Evolutionary conservation across 176 grass and related monocot species (phyloP).

Genomic region (Hyparrhenia diplandra): DNA sequence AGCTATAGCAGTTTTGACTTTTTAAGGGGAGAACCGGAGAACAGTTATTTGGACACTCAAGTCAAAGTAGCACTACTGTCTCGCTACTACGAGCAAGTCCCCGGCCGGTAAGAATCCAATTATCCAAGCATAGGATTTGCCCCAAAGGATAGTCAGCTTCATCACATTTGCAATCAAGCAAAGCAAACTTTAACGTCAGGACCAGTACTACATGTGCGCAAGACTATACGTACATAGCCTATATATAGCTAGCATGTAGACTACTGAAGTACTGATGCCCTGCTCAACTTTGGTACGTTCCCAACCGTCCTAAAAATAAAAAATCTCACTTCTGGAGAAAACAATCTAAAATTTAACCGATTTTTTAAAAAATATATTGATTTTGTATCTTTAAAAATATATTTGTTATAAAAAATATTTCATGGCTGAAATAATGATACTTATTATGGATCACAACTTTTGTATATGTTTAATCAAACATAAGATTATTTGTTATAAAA

Average conservation of each 20-base stretch:
- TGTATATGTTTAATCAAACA: not conserved
- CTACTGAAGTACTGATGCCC: not conserved
- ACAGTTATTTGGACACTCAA: not conserved
- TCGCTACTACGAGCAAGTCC: too few species aligned
- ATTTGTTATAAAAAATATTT: not conserved
- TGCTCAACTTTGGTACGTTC: not conserved
- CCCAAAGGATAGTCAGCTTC: not conserved
- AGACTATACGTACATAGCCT: not conserved
- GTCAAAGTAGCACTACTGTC: not conserved
- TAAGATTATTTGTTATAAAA: not conserved
- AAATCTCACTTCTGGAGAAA: not conserved
- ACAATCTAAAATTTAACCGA: not conserved
- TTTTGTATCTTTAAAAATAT: not conserved
- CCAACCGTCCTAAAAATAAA: not conserved
- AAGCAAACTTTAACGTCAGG: not conserved
- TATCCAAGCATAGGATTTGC: constrained; percentile 12
- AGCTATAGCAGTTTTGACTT: not conserved
- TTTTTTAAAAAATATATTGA: not conserved
- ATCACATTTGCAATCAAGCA: not conserved
- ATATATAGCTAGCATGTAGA: not conserved
- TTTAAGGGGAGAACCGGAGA: not conserved
- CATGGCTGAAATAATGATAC: not conserved
- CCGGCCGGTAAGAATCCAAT: too few species aligned
- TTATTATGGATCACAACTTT: not conserved
- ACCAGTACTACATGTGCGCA: constrained; percentile 12